Evolutionary conservation across 2,329 filamentous ascomycete genomes (phyloP), one percentile per base, ranked within the genome.

Genomic region (Chaetomium sp.): DNA sequence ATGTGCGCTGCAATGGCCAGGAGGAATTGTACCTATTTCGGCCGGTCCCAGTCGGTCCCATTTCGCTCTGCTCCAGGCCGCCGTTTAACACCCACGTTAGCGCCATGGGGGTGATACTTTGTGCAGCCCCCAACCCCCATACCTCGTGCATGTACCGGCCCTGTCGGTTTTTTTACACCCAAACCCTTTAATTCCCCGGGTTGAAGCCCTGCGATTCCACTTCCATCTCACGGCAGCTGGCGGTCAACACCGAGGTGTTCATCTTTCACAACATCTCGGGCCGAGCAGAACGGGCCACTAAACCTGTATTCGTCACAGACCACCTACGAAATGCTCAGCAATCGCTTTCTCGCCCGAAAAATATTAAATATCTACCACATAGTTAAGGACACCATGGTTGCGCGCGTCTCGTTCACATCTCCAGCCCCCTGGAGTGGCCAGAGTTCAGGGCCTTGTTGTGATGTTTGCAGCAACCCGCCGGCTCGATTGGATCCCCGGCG

Each of bases 141-240:
- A 35, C 49, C 43, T 35, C 40, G 36, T 36, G 50, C 52, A 33
- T 42, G 49, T 54, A 57, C 52, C 58, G 38, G 43, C 45, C 37
- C 38, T 40, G 47, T 43, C 12, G 32, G 36, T 27, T 27, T 19
- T 27, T 34, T 27, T 41, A 9, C 42, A 37, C 51, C 53, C 49
- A 56, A 50, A 56, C 55, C 55, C 55, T 59, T 59, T 62, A 59
- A 62, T 59, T 53, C 50, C 52, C 43, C 47, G 19, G 45, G 27
- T 37, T 52, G 49, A 53, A 54, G 47, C 49, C 44, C 19, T 27
- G 19, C 19, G 19, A 27, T 27, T 27, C 19, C 19, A 27, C 19
- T 27, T 27, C 19, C 19, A 27, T 27, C 19, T 27, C 19, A 27
- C 19, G 19, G n/a, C n/a, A n/a, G n/a, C n/a, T n/a, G n/a, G 19